A percentile compares a stretch with the other conserved stretches of the same genome.
Evolutionary conservation across 1,284 basidiomycete genomes (phyloP).

Genomic region (Malassezia dermatis): DNA sequence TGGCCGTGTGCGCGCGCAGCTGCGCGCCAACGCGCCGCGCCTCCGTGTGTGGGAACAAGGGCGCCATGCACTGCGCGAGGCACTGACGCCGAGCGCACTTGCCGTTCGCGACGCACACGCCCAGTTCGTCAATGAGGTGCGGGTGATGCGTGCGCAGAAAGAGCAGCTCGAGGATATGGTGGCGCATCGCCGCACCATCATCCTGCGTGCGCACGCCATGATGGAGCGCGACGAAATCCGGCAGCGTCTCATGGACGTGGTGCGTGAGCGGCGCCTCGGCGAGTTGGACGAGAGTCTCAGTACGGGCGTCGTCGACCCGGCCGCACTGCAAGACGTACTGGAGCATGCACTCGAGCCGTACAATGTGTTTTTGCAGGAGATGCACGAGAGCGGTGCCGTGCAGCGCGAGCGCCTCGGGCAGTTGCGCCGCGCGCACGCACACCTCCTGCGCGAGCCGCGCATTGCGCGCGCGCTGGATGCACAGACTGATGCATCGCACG

Average conservation of each 20-base stretch:
- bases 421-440: not conserved
- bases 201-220: conserved; percentile 57
- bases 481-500: not conserved
- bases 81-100: conserved; percentile 21
- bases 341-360: conserved; percentile 3
- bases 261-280: conserved; percentile 5
- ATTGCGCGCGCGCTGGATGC: conserved; percentile 2
- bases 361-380: not conserved
- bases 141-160: conserved; percentile 63
- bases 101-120: conserved; percentile 3
- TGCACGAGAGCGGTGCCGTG: not conserved
- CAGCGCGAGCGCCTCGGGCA: not conserved
- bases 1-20: conserved; percentile 51
- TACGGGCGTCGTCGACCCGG: conserved; percentile 2
- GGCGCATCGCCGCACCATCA: conserved; percentile 52
- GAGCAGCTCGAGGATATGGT: conserved; percentile 71
- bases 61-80: conserved; percentile 4
- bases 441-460: not conserved
- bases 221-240: conserved; percentile 8
- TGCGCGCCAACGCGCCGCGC: conserved; percentile 25
- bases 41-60: conserved; percentile 16
- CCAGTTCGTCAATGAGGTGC: conserved; percentile 34
- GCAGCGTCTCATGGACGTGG: conserved; percentile 3
- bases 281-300: not conserved
- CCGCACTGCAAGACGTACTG: conserved; percentile 9